Conservation (phyloP, 352 stramenopile genomes). For the Phytophthora boehmeriae region DNA sequence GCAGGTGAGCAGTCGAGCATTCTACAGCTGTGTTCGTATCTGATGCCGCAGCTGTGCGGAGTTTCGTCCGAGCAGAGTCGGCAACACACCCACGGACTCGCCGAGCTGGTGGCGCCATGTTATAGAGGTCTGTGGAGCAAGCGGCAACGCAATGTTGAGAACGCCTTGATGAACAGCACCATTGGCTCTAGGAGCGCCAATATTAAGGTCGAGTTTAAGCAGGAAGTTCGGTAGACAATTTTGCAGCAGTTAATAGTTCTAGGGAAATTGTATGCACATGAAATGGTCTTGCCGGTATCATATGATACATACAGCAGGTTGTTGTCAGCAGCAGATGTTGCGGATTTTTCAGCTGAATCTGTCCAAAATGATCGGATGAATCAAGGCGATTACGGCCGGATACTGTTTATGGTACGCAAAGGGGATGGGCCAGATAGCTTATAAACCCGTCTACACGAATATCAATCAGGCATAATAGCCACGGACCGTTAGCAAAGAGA, state of each 20-base stretch:
- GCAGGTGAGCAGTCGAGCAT: constrained; percentile 47
- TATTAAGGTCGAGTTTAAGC: constrained; percentile 22
- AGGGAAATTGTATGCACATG: constrained; percentile 26
- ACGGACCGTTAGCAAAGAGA: no score
- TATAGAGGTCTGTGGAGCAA: constrained; percentile 54
- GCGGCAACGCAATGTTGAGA: constrained; percentile 54
- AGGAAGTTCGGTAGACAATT: constrained; percentile 30
- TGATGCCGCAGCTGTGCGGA: constrained; percentile 41
- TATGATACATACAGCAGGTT: no score
- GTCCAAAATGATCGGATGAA: no score
- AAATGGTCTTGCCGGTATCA: constrained; percentile 2
- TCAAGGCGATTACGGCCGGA: constrained; percentile 1
- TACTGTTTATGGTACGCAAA: not conserved
- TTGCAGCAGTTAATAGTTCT: constrained; percentile 33
- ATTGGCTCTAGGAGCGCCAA: constrained; percentile 32
- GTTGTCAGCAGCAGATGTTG: no score
- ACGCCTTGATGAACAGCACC: constrained; percentile 53
- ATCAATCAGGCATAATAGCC: no score
- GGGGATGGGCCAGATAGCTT: no score
- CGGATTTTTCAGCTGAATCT: no score
- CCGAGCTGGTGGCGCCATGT: constrained; percentile 46
- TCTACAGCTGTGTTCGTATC: constrained; percentile 61
- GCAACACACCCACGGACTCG: constrained; percentile 52
- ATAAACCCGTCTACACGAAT: no score
- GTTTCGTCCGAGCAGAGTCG: constrained; percentile 40